Conservation (phyloP, 139 green algal species). For the Tetradesmus lagerheimii region DNA sequence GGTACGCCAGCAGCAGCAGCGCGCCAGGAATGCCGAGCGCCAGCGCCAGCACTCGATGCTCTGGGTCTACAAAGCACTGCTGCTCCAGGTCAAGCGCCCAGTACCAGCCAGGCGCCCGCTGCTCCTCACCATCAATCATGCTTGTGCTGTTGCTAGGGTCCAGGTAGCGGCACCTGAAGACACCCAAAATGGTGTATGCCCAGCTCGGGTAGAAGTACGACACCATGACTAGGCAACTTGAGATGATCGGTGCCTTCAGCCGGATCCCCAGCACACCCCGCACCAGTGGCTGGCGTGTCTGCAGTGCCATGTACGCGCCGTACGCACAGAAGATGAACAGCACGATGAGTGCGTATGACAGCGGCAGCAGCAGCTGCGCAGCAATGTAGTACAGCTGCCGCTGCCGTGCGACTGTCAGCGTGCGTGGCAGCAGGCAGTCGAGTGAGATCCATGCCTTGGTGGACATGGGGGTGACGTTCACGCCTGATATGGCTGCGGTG, state of each 20-base stretch:
- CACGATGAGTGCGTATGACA: conserved; percentile 7
- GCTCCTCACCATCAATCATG: background rate
- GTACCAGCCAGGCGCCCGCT: conserved; percentile 15
- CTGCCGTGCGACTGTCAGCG: background rate
- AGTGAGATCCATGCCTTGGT: conserved; percentile 36
- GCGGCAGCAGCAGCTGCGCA: background rate
- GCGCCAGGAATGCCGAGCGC: conserved; percentile 17
- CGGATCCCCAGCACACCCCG: background rate
- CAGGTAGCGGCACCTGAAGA: conserved; percentile 35
- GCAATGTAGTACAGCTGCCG: conserved; percentile 29
- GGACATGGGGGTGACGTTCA: conserved; percentile 16
- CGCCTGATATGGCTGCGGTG: background rate
- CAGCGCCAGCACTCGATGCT: conserved; percentile 3
- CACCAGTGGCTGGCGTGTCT: background rate
- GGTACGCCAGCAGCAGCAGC: conserved; percentile 41
- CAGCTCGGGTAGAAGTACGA: conserved; percentile 35
- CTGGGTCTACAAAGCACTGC: conserved; percentile 17
- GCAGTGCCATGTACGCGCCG: background rate
- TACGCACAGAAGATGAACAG: background rate
- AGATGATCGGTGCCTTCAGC: conserved; percentile 27
- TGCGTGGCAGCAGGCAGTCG: conserved; percentile 28
- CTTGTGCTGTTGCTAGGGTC: background rate
- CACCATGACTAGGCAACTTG: conserved; percentile 1
- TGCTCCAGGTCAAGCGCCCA: conserved; percentile 29
- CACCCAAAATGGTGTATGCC: conserved; percentile 27